Conservation (phyloP, 805 yeast genomes). For the Ogataea saltuana region DNA sequence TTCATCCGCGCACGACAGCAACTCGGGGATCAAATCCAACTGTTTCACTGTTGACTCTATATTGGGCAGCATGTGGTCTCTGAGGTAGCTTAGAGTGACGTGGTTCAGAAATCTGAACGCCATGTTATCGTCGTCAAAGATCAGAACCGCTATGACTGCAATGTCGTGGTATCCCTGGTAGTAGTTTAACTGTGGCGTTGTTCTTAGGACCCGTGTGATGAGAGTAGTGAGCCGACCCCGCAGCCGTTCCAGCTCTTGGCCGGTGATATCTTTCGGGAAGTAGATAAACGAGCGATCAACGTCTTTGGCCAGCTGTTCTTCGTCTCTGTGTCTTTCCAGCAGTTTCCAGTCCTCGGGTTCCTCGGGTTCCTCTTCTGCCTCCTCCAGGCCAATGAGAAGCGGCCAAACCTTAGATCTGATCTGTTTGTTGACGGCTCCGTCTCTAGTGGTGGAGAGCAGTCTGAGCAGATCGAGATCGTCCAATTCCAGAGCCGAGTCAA, state of each 20-base stretch:
- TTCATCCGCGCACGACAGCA: constrained; percentile 53
- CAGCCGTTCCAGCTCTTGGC: constrained; percentile 32
- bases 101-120: constrained; percentile 49
- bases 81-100: constrained; percentile 59
- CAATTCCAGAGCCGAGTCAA: constrained; percentile 39
- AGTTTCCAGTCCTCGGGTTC: constrained; percentile 22
- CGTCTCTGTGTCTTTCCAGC: constrained; percentile 61
- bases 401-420: constrained; percentile 55
- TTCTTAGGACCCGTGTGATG: constrained; percentile 56
- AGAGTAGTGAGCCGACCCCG: constrained; percentile 43
- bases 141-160: constrained; percentile 62
- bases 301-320: constrained; percentile 77
- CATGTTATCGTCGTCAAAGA: constrained; percentile 42
- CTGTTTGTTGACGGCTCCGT: constrained; percentile 47
- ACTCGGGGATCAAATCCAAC: constrained; percentile 61
- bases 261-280: constrained; percentile 32
- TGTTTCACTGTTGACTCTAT: constrained; percentile 68
- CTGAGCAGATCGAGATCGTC: constrained; percentile 33
- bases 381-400: constrained; percentile 39
- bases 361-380: constrained; percentile 1
- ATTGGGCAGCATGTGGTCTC: constrained; percentile 84
- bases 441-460: constrained; percentile 44
- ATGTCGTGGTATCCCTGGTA: constrained; percentile 95
- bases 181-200: constrained; percentile 64
- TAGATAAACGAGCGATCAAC: constrained; percentile 66